Percentiles rank a stretch among this genome's conserved stretches.
Conservation (phyloP, 1,284 basidiomycete species). For the Sphagnurus paluster region DNA sequence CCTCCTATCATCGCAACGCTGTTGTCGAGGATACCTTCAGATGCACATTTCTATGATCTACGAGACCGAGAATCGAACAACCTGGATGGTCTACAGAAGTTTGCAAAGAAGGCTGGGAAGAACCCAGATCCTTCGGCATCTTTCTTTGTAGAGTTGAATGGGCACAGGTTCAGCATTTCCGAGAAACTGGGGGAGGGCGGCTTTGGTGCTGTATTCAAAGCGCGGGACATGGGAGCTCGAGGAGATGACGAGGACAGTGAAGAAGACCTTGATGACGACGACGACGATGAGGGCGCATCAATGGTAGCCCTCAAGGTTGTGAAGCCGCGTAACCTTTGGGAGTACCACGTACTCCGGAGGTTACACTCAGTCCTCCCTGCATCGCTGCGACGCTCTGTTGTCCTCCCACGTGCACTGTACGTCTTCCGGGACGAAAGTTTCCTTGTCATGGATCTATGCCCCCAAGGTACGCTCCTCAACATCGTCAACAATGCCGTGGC, state of each 20-base stretch:
- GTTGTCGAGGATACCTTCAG: constrained; percentile 66
- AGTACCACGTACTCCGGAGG: constrained; percentile 85
- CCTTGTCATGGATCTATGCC: constrained; percentile 85
- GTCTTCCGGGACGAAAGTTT: constrained; percentile 89
- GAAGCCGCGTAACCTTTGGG: constrained; percentile 88
- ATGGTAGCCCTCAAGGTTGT: constrained; percentile 92
- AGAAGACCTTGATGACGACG: constrained; percentile 60
- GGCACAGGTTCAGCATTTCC: constrained; percentile 65
- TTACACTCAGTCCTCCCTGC: constrained; percentile 69
- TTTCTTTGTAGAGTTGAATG: constrained; percentile 55
- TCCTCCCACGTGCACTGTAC: constrained; percentile 76
- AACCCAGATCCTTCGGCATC: constrained; percentile 40
- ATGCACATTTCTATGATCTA: constrained; percentile 70
- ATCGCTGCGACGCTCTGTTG: constrained; percentile 61
- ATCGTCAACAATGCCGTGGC: constrained; percentile 84
- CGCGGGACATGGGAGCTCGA: constrained; percentile 55
- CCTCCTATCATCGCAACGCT: constrained; percentile 64
- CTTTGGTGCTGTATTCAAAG: constrained; percentile 93
- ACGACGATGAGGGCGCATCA: constrained; percentile 50
- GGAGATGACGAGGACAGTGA: constrained; percentile 49
- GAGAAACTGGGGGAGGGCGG: constrained; percentile 97
- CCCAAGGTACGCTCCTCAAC: constrained; percentile 92
- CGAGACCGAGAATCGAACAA: constrained; percentile 52
- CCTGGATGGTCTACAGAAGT: constrained; percentile 69
- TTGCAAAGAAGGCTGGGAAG: constrained; percentile 55